Evolutionary conservation across 2,329 filamentous ascomycete genomes (phyloP).

Genomic region (Colletotrichum spinosum): DNA sequence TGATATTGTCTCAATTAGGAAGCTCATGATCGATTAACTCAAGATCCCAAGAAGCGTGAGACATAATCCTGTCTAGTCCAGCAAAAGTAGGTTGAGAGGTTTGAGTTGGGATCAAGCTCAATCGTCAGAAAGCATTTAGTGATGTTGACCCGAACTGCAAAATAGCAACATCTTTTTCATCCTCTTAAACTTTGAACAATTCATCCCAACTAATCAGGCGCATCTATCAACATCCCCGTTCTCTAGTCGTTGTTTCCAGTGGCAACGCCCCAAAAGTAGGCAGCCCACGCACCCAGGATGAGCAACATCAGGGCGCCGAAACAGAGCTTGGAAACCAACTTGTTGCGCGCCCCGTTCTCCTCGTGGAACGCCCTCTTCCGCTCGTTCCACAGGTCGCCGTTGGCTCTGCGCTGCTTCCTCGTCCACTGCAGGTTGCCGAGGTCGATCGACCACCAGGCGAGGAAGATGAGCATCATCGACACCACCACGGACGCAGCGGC

Average conservation of each 20-base stretch:
- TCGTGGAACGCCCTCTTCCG: conserved; percentile 49
- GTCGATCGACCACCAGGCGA: conserved; percentile 49
- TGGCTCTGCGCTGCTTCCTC: conserved; percentile 61
- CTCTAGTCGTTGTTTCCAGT: conserved; percentile 58
- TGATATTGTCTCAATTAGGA: too few relatives aligned
- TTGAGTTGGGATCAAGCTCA: too few relatives aligned
- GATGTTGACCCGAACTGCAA: too few relatives aligned
- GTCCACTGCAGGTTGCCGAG: conserved; percentile 68
- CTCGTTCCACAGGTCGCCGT: conserved; percentile 55
- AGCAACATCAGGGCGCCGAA: conserved; percentile 58
- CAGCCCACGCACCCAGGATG: conserved; percentile 63
- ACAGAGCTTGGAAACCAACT: conserved; percentile 53
- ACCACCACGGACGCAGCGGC: conserved; percentile 62
- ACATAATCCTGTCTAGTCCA: too few relatives aligned
- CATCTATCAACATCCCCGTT: background rate
- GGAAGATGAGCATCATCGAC: conserved; percentile 51
- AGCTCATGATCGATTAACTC: too few relatives aligned
- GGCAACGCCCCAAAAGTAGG: conserved; percentile 71
- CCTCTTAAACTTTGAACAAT: too few relatives aligned
- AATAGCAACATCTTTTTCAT: too few relatives aligned
- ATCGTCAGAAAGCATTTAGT: too few relatives aligned
- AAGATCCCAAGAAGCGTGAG: too few relatives aligned
- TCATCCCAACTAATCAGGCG: too few relatives aligned
- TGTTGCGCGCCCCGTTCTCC: conserved; percentile 51
- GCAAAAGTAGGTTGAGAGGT: too few relatives aligned